Percentiles rank a stretch among this genome's conserved stretches.
These are phyloP conservation scores for Ceratopteris richardii DNA, from an alignment of 75 land plant species.

Conservation along the genomic window DNA sequence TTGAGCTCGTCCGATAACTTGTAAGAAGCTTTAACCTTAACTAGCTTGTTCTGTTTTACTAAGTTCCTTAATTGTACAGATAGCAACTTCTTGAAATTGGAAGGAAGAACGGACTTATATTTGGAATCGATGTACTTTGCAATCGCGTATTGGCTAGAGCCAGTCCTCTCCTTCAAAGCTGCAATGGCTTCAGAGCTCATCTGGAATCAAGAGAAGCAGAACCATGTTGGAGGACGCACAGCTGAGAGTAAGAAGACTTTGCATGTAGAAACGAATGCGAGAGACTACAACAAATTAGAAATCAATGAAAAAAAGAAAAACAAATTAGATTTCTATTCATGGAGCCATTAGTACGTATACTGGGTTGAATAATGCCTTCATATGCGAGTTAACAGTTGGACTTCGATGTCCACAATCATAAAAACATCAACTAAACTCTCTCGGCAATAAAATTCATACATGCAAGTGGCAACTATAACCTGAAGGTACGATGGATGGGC, in stretches of 20 bases:
- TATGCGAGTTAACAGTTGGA: too few species aligned
- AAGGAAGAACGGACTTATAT: slow-evolving; percentile 37
- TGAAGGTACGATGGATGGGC: slow-evolving; percentile 20
- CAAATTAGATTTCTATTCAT: background rate
- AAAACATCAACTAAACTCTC: too few species aligned
- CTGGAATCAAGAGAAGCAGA: slow-evolving; percentile 16
- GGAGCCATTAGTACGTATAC: background rate
- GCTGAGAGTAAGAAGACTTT: background rate
- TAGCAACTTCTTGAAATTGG: slow-evolving; percentile 65
- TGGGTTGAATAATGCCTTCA: background rate
- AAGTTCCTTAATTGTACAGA: slow-evolving; percentile 49
- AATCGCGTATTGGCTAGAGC: slow-evolving; percentile 84
- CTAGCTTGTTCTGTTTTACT: slow-evolving; percentile 43
- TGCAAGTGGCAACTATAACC: too few species aligned
- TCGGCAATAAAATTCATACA: too few species aligned
- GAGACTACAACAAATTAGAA: too few species aligned
- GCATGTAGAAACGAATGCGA: too few species aligned
- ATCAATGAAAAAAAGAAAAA: background rate
- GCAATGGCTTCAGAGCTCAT: slow-evolving; percentile 77
- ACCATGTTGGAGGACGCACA: background rate
- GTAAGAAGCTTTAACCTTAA: slow-evolving; percentile 68
- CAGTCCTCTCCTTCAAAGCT: slow-evolving; percentile 62
- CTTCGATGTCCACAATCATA: too few species aligned
- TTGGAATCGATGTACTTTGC: slow-evolving; percentile 68
- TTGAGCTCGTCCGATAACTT: slow-evolving; percentile 46